These are phyloP conservation scores for Phylloporus sp. DNA, from an alignment of 768 basidiomycete genomes.

Conservation along the genomic window DNA sequence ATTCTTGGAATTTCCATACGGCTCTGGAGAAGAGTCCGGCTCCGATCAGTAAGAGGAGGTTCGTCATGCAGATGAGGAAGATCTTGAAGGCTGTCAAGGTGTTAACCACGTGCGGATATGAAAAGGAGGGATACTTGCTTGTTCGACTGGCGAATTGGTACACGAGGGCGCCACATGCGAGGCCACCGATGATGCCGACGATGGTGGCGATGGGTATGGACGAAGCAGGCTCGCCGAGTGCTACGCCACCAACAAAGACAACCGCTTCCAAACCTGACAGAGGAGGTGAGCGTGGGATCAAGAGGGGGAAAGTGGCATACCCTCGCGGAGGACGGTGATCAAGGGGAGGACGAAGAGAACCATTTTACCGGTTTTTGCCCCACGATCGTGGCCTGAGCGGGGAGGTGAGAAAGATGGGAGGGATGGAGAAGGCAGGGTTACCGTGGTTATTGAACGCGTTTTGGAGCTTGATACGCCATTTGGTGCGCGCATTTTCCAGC, in stretches of 20 bases:
- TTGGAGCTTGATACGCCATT: slow-evolving; percentile 88
- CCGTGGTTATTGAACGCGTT: slow-evolving; percentile 64
- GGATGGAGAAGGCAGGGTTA: slow-evolving; percentile 24
- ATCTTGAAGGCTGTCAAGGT: slow-evolving; percentile 56
- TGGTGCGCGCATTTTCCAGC: slow-evolving; percentile 89
- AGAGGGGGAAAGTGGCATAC: slow-evolving; percentile 30
- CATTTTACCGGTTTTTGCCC: slow-evolving; percentile 66
- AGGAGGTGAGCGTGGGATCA: not conserved
- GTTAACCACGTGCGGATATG: too few relatives aligned
- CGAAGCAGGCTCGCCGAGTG: slow-evolving; percentile 73
- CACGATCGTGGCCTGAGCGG: slow-evolving; percentile 39
- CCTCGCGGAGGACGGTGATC: slow-evolving; percentile 91
- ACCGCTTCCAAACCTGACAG: slow-evolving; percentile 75
- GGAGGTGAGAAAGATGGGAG: not conserved
- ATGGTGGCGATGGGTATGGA: slow-evolving; percentile 91
- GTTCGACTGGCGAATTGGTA: slow-evolving; percentile 75
- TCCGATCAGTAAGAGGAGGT: slow-evolving; percentile 88
- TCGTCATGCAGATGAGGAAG: slow-evolving; percentile 91
- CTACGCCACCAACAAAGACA: slow-evolving; percentile 90
- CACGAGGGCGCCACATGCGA: slow-evolving; percentile 68
- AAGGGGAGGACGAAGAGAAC: slow-evolving; percentile 85
- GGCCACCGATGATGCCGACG: slow-evolving; percentile 74
- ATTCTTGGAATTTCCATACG: slow-evolving; percentile 64
- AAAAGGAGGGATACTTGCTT: slow-evolving; percentile 38
- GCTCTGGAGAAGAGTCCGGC: slow-evolving; percentile 87